phyloP scores from a whole-genome alignment of 768 basidiomycete species.

The Boletus bicolor region DNA sequence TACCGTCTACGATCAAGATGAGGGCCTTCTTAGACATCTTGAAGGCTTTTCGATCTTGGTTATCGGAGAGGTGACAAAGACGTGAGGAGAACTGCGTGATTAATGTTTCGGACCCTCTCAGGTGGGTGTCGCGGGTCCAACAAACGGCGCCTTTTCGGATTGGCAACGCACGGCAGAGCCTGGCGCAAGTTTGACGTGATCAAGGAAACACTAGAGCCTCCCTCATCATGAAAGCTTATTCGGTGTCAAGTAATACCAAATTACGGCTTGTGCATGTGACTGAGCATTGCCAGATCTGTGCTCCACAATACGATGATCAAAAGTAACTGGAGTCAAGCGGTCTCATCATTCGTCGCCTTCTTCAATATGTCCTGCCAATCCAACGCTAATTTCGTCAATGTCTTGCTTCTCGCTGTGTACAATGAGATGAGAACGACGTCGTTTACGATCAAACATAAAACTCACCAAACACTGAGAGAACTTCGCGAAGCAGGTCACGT shows the following conservation, averaged over 20 bases:
- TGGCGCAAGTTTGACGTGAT: neutral
- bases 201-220: neutral
- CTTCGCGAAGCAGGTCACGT: slow-evolving; percentile 80
- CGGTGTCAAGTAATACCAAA: neutral
- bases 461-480: slow-evolving; percentile 75
- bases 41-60: neutral
- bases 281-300: neutral
- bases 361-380: slow-evolving; percentile 84
- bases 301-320: neutral
- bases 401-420: slow-evolving; percentile 64
- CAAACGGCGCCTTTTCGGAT: neutral
- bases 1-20: slow-evolving; percentile 75
- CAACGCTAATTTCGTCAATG: slow-evolving; percentile 65
- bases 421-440: slow-evolving; percentile 4
- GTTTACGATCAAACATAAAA: slow-evolving; percentile 3
- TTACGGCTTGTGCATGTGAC: neutral
- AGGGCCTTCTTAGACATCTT: slow-evolving; percentile 46
- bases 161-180: neutral
- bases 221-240: neutral
- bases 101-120: neutral
- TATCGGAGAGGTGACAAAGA: neutral
- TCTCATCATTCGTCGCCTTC: slow-evolving; percentile 55
- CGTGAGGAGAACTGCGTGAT: neutral
- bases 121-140: slow-evolving; percentile 1
- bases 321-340: slow-evolving; percentile 2